Conservation (phyloP, 2,329 filamentous ascomycete species). For the Colletotrichum horii region DNA sequence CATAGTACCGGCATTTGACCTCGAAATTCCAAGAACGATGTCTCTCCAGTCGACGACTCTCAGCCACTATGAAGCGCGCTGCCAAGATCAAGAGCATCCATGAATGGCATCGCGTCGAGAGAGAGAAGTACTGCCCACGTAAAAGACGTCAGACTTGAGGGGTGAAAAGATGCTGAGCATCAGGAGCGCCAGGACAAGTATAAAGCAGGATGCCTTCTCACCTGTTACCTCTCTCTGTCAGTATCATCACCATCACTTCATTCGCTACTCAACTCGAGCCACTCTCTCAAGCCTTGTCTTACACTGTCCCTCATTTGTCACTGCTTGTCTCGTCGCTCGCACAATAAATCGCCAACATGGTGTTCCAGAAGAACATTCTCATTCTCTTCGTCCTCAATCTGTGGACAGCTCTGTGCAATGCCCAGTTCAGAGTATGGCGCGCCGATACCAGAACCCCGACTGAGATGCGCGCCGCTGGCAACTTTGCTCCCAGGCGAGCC, state of each 20-base stretch:
- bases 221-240: fast-evolving
- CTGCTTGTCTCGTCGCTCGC: fast-evolving
- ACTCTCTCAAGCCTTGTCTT: not conserved
- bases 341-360: not conserved
- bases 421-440: not conserved
- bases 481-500: not conserved
- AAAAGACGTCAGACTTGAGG: not conserved
- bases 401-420: not conserved
- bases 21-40: not conserved
- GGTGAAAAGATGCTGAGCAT: fast-evolving
- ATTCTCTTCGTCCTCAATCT: not conserved
- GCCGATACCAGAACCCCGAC: not conserved
- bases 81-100: not conserved
- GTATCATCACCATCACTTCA: not conserved
- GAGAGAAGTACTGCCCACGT: not conserved
- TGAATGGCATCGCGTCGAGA: not conserved
- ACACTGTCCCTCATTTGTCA: not conserved
- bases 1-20: not conserved
- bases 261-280: not conserved
- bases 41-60: not conserved
- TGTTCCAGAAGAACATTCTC: not conserved
- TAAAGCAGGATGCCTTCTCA: not conserved
- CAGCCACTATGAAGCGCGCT: not conserved
- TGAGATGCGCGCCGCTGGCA: not conserved
- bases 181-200: not conserved